A percentile compares a stretch with the other conserved stretches of the same genome.
These are phyloP conservation scores for Penicillium sp. DNA, from an alignment of 2,329 filamentous ascomycete species.

Conservation along the genomic window DNA sequence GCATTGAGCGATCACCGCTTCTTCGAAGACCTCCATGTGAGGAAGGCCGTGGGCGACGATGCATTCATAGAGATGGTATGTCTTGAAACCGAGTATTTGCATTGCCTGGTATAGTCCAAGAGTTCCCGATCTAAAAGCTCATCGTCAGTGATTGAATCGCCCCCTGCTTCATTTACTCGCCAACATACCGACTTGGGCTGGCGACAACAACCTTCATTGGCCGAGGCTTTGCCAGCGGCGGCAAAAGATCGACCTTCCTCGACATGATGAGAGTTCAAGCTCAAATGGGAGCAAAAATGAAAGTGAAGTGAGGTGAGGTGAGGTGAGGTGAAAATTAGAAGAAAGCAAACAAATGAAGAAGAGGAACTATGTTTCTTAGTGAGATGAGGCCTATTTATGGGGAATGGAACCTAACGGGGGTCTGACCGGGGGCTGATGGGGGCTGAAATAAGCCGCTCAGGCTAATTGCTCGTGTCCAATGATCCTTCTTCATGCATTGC, in stretches of 20 bases:
- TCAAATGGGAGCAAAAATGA: background rate
- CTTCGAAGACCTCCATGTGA: conserved; percentile 19
- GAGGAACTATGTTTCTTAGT: no score
- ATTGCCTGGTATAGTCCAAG: conserved; percentile 24
- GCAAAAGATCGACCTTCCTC: conserved; percentile 20
- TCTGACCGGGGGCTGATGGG: no score
- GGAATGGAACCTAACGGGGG: background rate
- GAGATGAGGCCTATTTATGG: no score
- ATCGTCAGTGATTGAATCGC: background rate
- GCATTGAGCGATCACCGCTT: conserved; percentile 20
- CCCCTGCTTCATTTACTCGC: background rate
- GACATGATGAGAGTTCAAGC: conserved; percentile 20
- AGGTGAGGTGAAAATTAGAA: no score
- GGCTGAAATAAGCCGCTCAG: no score
- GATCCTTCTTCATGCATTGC: no score
- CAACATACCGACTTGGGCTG: conserved; percentile 24
- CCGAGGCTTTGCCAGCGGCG: conserved; percentile 14
- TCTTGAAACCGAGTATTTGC: conserved; percentile 24
- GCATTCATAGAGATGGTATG: conserved; percentile 26
- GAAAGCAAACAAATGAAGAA: background rate
- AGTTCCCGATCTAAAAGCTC: conserved; percentile 21
- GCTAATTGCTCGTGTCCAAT: no score
- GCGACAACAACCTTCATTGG: conserved; percentile 26
- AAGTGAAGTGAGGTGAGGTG: background rate
- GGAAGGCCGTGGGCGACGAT: conserved; percentile 3